Evolutionary conservation across 257 asterid species (phyloP), one percentile per base, ranked within the genome.

Genomic region (Nicotiana sylvestris): DNA sequence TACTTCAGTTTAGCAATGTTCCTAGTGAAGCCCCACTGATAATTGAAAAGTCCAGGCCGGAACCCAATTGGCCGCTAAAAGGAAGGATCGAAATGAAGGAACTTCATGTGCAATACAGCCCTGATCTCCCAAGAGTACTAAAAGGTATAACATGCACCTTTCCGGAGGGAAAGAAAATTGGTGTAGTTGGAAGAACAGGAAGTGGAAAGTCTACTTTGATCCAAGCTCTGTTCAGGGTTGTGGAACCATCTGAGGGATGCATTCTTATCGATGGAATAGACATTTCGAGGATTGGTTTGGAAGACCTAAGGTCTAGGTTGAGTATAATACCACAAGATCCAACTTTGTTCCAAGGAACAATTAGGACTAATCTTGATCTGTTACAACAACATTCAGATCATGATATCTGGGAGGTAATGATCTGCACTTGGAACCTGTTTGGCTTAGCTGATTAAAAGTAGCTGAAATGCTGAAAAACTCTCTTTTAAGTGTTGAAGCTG

Each of bases 291-390:
- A 90, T 93, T 1, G 98, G 97, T 37, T 81, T 93, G 27, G 92
- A 93, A n/a, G 97, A 94, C 86, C 80, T 94, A 72, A 90, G 98
- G 80, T 94, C 95, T 5, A 84, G 88, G 46, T 66, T 94, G 66
- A 94, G 97, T 80, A 90, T 93, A 70, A 93, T 94, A 16, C 98
- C 98, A 39, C 98, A 94, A 85, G 98, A 94, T 82, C 98, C 98
- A 30, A 86, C 86, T 76, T 88, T 94, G 86, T 94, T 94, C 85
- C 97, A 90, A 82, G 97, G 97, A 76, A 93, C 94, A 10, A 65
- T 94, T 88, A 87, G 97, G 88, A 87, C 88, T 51, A 94, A 94
- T 86, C 89, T 94, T 66, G 98, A 94, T 82, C 97, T 93, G 17
- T 85, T 90, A 30, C 89, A 91, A 62, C 88, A 88, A 76, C 89